phyloP scores from a whole-genome alignment of 2,329 filamentous ascomycete species.

The Beauveria sp. region DNA sequence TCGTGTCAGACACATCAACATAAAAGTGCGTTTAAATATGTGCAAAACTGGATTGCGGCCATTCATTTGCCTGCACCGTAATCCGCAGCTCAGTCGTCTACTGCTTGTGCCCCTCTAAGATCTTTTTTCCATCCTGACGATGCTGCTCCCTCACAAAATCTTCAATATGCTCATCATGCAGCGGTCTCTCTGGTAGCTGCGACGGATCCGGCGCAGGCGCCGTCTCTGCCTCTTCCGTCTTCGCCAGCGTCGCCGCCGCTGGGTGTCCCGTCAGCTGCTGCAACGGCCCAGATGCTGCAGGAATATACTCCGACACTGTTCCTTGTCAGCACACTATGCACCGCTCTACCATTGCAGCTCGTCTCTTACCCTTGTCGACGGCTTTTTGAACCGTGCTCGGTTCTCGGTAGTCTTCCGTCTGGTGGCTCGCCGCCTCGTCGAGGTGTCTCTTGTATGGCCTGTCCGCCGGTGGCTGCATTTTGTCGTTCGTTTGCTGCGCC shows the following conservation, averaged over 20 bases:
- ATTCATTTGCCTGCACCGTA: no score
- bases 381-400: background rate
- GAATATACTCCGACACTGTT: conserved; percentile 36
- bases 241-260: conserved; percentile 8
- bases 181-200: conserved; percentile 35
- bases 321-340: background rate
- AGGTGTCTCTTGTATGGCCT: conserved; percentile 10
- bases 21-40: no score
- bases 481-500: background rate
- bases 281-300: conserved; percentile 34
- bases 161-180: conserved; percentile 42
- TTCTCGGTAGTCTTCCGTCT: conserved; percentile 1
- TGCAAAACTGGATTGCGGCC: no score
- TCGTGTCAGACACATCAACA: no score
- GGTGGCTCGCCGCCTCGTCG: conserved; percentile 6
- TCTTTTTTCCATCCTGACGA: conserved; percentile 26
- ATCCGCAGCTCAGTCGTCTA: background rate
- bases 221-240: conserved; percentile 8
- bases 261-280: conserved; percentile 25
- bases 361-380: background rate
- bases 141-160: conserved; percentile 48
- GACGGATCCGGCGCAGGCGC: conserved; percentile 13
- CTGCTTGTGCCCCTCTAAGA: conserved; percentile 15
- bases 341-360: background rate
- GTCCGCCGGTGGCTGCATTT: conserved; percentile 2